These are phyloP conservation scores for Fusarium sp. DNA, from an alignment of 2,329 filamentous ascomycete species.

Conservation along the genomic window DNA sequence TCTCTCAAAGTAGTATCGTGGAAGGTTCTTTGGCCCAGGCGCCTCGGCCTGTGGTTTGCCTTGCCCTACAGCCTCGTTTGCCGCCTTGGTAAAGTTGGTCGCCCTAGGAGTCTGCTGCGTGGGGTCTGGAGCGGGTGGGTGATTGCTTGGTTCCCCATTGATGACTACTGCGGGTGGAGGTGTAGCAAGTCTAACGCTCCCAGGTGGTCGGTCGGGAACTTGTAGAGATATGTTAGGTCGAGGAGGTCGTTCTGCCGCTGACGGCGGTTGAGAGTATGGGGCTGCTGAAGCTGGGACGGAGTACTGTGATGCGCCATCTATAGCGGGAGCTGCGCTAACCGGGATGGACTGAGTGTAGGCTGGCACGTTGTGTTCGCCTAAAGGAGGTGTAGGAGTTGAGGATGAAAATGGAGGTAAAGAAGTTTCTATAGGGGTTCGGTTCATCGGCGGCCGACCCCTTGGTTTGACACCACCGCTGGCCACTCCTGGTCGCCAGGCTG, in stretches of 20 bases:
- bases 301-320: not conserved
- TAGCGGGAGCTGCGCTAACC: not conserved
- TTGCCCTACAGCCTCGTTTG: constrained; percentile 25
- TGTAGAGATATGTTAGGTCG: constrained; percentile 53
- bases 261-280: constrained; percentile 16
- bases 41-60: constrained; percentile 12
- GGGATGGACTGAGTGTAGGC: constrained; percentile 8
- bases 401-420: constrained; percentile 26
- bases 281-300: constrained; percentile 17
- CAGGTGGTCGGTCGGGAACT: constrained; percentile 61
- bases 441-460: constrained; percentile 80
- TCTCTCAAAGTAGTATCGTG: constrained; percentile 48
- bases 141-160: constrained; percentile 27
- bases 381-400: constrained; percentile 14
- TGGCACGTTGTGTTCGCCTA: constrained; percentile 21
- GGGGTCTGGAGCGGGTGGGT: not conserved
- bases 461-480: constrained; percentile 71
- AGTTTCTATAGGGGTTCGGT: constrained; percentile 64
- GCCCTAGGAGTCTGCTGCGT: constrained; percentile 9
- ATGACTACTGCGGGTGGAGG: constrained; percentile 52
- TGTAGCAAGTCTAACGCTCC: constrained; percentile 68
- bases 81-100: constrained; percentile 34
- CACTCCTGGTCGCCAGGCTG: constrained; percentile 79
- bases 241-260: constrained; percentile 39
- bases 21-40: constrained; percentile 32